phyloP scores from a whole-genome alignment of 345 rosid genomes.

The Stellera chamaejasme region DNA sequence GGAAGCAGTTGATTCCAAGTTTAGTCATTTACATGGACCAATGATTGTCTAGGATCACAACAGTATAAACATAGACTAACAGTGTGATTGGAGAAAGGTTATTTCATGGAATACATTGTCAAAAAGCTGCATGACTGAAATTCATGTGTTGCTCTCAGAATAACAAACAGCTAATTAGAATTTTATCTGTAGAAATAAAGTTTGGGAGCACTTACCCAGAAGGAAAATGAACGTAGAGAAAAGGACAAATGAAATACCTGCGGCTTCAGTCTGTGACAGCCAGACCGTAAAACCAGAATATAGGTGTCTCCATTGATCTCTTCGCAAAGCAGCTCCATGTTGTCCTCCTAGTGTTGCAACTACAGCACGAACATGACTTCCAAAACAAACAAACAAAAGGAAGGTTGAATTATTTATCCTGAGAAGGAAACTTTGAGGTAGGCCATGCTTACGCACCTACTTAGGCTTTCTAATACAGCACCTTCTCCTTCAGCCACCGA shows the following conservation, averaged over 20 bases:
- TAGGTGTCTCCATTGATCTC: constrained; percentile 68
- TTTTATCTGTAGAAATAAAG: not conserved
- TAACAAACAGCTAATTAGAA: not conserved
- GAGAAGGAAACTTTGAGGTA: constrained; percentile 4
- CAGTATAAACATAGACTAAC: no score
- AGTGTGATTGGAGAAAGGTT: no score
- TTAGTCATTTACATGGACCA: no score
- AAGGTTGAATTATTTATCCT: not conserved
- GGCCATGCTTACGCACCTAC: constrained; percentile 39
- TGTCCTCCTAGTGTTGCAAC: constrained; percentile 81
- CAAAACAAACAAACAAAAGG: constrained; percentile 2
- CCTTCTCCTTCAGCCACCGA: constrained; percentile 63
- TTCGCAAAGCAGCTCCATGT: constrained; percentile 61
- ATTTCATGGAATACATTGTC: no score
- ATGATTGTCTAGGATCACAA: no score
- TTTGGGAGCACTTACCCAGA: not conserved
- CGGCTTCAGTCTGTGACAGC: constrained; percentile 77
- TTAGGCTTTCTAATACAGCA: constrained; percentile 62
- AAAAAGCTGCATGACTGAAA: not conserved
- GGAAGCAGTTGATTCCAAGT: no score
- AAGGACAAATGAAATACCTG: constrained; percentile 30
- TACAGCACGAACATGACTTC: constrained; percentile 84
- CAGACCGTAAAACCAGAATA: constrained; percentile 82
- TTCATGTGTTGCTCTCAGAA: no score
- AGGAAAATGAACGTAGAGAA: constrained; percentile 6